Conservation (phyloP, 805 yeast genomes). For the Yamadazyma laniorum region DNA sequence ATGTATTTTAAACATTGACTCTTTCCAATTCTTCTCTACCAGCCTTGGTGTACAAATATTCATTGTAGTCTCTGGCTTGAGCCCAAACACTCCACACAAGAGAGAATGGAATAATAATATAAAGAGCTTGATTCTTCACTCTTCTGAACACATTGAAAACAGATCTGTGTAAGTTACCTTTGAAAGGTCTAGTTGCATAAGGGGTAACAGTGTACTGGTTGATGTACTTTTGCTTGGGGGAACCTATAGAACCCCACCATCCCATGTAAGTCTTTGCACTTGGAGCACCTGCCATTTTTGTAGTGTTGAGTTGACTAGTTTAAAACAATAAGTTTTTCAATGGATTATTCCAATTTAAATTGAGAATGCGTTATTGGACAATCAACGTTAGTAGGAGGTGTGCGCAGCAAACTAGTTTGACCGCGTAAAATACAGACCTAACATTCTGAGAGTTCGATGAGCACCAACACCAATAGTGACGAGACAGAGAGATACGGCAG, state of each 20-base stretch:
- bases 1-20: conserved; percentile 39
- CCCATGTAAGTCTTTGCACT: conserved; percentile 83
- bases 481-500: too few relatives aligned
- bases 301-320: too few relatives aligned
- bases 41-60: conserved; percentile 92
- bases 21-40: conserved; percentile 93
- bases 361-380: conserved; percentile 12
- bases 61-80: conserved; percentile 85
- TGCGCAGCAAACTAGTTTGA: too few relatives aligned
- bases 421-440: too few relatives aligned
- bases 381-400: too few relatives aligned
- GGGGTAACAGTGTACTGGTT: conserved; percentile 91
- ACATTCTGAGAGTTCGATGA: too few relatives aligned
- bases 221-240: conserved; percentile 82
- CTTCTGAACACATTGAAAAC: conserved; percentile 94
- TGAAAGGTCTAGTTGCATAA: conserved; percentile 87
- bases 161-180: conserved; percentile 81
- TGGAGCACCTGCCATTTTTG: conserved; percentile 29
- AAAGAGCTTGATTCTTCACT: conserved; percentile 80
- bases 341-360: conserved; percentile 5
- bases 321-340: conserved; percentile 2
- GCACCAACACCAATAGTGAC: too few relatives aligned
- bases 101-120: conserved; percentile 71
- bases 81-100: conserved; percentile 87
- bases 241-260: conserved; percentile 95